These are phyloP conservation scores for Capsicum rhomboideum DNA, from an alignment of 257 asterid genomes.

Conservation along the genomic window DNA sequence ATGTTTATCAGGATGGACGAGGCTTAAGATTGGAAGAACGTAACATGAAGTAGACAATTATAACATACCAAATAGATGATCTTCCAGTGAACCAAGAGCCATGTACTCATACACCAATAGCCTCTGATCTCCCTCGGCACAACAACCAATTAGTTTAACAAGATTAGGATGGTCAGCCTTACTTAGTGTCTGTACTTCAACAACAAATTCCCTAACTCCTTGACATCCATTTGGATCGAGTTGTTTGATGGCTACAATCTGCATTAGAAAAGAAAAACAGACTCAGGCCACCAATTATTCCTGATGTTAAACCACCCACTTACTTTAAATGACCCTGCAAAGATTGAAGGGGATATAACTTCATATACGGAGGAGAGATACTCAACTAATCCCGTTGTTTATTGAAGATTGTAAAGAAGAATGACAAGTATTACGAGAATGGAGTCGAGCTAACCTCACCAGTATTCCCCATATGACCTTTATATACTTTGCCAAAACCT, in stretches of 20 bases:
- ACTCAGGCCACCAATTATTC: neutral
- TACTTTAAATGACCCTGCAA: neutral
- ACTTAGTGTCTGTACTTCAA: slow-evolving; percentile 58
- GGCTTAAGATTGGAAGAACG: neutral
- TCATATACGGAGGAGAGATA: neutral
- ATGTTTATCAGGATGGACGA: neutral
- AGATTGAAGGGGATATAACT: neutral
- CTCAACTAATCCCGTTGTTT: neutral
- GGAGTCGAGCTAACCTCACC: slow-evolving; percentile 38
- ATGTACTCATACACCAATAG: slow-evolving; percentile 75
- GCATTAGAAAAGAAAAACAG: slow-evolving; percentile 2
- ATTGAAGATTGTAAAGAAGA: neutral
- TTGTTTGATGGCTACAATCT: slow-evolving; percentile 74
- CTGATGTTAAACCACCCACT: neutral
- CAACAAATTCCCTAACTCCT: slow-evolving; percentile 67
- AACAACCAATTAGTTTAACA: slow-evolving; percentile 62
- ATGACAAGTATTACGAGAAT: neutral
- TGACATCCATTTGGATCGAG: slow-evolving; percentile 68
- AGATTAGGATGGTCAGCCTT: slow-evolving; percentile 67
- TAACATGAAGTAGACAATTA: neutral
- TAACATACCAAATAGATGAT: slow-evolving; percentile 56
- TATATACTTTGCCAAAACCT: slow-evolving; percentile 67
- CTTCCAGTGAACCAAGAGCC: slow-evolving; percentile 81
- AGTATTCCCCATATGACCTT: slow-evolving; percentile 40
- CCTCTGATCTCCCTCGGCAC: slow-evolving; percentile 70